Percentiles rank a stretch among this genome's conserved stretches.
Evolutionary conservation across 108 stramenopile genomes (phyloP).

Genomic region (Craspedostauros australis): DNA sequence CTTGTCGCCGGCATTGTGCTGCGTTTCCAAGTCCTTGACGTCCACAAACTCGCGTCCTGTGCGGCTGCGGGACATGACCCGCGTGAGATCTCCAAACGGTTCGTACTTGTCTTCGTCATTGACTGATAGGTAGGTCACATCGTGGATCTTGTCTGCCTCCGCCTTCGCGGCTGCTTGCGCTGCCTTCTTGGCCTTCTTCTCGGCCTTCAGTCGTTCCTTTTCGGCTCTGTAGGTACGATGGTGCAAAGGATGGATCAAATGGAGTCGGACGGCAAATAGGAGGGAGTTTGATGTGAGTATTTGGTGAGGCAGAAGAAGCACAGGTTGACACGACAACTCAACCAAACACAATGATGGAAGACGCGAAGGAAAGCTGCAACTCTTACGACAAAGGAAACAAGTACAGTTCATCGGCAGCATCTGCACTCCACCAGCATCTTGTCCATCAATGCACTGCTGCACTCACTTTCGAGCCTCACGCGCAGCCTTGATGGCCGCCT

Average conservation of each 20-base stretch:
- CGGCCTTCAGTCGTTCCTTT: constrained; percentile 76
- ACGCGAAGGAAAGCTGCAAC: neutral
- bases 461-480: constrained; percentile 76
- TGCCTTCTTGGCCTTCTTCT: constrained; percentile 79
- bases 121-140: constrained; percentile 61
- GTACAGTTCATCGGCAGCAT: too few relatives aligned
- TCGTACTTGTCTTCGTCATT: constrained; percentile 65
- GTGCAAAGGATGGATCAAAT: too few relatives aligned
- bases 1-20: constrained; percentile 45
- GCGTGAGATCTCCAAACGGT: constrained; percentile 60
- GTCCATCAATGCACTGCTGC: neutral
- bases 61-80: constrained; percentile 69
- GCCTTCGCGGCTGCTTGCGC: constrained; percentile 54
- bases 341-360: neutral
- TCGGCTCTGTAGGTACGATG: constrained; percentile 71
- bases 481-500: constrained; percentile 61
- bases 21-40: constrained; percentile 49
- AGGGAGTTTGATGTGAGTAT: too few relatives aligned
- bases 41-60: constrained; percentile 58
- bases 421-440: too few relatives aligned
- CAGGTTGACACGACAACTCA: neutral
- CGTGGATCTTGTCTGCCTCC: constrained; percentile 54
- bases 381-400: too few relatives aligned
- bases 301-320: constrained; percentile 1
- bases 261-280: too few relatives aligned